Conservation (phyloP, 495 filamentous ascomycete species). For the Lasiosphaeris hirsuta region DNA sequence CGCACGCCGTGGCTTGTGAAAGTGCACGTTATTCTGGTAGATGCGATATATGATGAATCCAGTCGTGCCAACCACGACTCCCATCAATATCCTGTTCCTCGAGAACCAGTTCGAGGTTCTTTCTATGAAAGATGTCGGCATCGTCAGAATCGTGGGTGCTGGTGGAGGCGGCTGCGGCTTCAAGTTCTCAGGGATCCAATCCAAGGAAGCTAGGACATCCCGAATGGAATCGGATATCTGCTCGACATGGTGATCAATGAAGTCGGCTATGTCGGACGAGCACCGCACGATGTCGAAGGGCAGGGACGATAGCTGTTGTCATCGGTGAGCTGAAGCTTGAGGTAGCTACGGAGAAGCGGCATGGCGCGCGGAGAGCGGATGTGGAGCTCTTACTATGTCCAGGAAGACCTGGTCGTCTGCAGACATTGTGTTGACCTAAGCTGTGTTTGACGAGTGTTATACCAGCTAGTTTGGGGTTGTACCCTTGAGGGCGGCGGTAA, state of each 20-base stretch:
- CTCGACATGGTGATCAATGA: slow-evolving; percentile 74
- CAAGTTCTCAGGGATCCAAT: slow-evolving; percentile 67
- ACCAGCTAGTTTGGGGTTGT: neutral
- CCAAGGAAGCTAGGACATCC: slow-evolving; percentile 57
- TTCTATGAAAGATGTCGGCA: slow-evolving; percentile 36
- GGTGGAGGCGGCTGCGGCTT: slow-evolving; percentile 56
- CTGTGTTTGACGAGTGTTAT: neutral
- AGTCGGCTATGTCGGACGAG: slow-evolving; percentile 58
- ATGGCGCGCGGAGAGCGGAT: slow-evolving; percentile 2
- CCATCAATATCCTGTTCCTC: slow-evolving; percentile 65
- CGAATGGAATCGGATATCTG: slow-evolving; percentile 59
- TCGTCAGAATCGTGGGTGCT: slow-evolving; percentile 36
- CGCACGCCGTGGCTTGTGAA: slow-evolving; percentile 68
- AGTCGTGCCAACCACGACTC: slow-evolving; percentile 62
- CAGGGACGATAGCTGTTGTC: slow-evolving; percentile 62
- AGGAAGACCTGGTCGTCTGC: slow-evolving; percentile 62
- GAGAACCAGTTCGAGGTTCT: slow-evolving; percentile 57
- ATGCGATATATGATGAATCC: slow-evolving; percentile 66
- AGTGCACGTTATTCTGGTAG: slow-evolving; percentile 56
- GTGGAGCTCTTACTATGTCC: slow-evolving; percentile 49
- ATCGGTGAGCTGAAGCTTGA: neutral
- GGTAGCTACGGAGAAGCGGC: neutral
- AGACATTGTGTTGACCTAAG: slow-evolving; percentile 42
- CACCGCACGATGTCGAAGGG: slow-evolving; percentile 58
- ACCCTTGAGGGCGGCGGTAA: neutral